Conservation (phyloP, 2,329 filamentous ascomycete genomes). For the Microsporum canis region DNA sequence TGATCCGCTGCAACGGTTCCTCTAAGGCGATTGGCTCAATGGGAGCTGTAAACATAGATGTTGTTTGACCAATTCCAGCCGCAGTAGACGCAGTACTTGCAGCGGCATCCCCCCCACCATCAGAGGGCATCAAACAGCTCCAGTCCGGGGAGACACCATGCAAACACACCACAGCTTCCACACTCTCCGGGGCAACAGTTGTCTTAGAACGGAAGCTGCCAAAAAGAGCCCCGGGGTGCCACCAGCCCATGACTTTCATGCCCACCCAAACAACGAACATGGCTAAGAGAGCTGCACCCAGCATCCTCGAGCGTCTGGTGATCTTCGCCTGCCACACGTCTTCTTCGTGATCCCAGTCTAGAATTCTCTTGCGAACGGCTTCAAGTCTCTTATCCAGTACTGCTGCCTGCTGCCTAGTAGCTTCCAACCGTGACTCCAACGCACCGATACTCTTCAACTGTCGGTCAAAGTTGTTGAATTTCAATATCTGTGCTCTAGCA, state of each 20-base stretch:
- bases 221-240: neutral
- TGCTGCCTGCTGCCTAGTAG: conserved; percentile 25
- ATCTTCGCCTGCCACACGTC: conserved; percentile 32
- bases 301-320: conserved; percentile 28
- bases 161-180: neutral
- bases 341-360: conserved; percentile 34
- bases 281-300: conserved; percentile 20
- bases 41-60: neutral
- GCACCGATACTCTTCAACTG: conserved; percentile 28
- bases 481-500: conserved; percentile 27
- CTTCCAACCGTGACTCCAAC: conserved; percentile 31
- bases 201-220: neutral
- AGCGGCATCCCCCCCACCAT: neutral
- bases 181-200: neutral
- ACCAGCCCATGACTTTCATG: neutral
- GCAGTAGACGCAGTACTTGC: neutral
- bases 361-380: conserved; percentile 28
- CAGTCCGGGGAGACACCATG: neutral
- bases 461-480: conserved; percentile 28
- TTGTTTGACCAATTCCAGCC: neutral
- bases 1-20: conserved; percentile 7
- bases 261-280: neutral
- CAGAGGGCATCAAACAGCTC: neutral
- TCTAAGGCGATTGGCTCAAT: neutral
- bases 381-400: conserved; percentile 30